phyloP scores from a whole-genome alignment of 805 yeast genomes.

The Metschnikowia cerradonensis region DNA sequence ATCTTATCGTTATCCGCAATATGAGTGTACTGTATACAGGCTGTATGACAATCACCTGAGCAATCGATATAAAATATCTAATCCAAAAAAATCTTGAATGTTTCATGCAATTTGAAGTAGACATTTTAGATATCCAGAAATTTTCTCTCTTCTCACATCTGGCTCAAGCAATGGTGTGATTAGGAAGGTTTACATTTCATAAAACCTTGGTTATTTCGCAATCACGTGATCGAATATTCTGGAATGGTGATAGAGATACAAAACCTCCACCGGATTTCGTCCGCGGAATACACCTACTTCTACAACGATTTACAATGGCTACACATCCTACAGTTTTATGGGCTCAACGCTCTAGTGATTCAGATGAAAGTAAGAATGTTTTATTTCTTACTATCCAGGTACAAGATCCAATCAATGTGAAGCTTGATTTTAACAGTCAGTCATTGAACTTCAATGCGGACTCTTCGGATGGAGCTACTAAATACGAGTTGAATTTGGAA shows the following conservation, averaged over 20 bases:
- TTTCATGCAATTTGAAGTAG: neutral
- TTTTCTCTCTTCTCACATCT: no score
- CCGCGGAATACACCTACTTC: neutral
- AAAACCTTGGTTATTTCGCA: neutral
- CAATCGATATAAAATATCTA: neutral
- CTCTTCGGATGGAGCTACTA: constrained; percentile 41
- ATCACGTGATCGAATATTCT: constrained; percentile 20
- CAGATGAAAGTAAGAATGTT: constrained; percentile 68
- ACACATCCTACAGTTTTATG: constrained; percentile 61
- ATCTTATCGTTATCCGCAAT: constrained; percentile 2
- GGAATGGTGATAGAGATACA: constrained; percentile 8
- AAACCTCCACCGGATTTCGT: neutral
- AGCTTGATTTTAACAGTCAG: constrained; percentile 56
- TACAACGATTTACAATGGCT: constrained; percentile 8
- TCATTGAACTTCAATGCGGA: constrained; percentile 49
- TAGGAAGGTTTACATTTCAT: neutral
- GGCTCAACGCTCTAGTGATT: constrained; percentile 93
- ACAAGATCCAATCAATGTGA: constrained; percentile 61
- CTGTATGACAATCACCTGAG: neutral
- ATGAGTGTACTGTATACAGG: neutral
- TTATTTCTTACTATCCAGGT: constrained; percentile 70
- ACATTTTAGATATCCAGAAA: neutral
- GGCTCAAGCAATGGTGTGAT: neutral
- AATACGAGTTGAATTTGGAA: constrained; percentile 66
- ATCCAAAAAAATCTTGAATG: neutral